Evolutionary conservation across 2,329 filamentous ascomycete species (phyloP).

Genomic region (Trichoderma endophyticum): DNA sequence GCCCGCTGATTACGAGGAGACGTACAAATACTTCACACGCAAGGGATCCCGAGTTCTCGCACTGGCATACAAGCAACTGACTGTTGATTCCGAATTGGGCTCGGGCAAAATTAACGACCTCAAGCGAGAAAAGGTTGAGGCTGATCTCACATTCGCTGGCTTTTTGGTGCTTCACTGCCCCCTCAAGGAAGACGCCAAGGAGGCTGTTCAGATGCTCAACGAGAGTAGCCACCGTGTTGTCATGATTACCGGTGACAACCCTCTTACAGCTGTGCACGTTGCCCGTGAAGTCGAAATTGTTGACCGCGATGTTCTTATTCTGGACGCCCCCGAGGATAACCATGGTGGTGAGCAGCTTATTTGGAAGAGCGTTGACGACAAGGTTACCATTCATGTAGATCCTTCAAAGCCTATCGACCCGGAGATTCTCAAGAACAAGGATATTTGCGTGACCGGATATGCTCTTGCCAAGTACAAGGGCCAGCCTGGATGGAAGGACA

Average conservation of each 20-base stretch:
- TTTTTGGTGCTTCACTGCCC: slow-evolving; percentile 95
- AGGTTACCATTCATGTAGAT: slow-evolving; percentile 79
- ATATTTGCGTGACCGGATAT: slow-evolving; percentile 94
- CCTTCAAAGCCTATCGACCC: slow-evolving; percentile 75
- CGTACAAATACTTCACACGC: slow-evolving; percentile 95
- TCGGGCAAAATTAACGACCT: slow-evolving; percentile 86
- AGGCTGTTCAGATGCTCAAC: slow-evolving; percentile 93
- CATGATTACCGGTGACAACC: slow-evolving; percentile 99
- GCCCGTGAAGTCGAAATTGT: slow-evolving; percentile 96
- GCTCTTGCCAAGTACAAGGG: slow-evolving; percentile 85
- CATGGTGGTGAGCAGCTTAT: slow-evolving; percentile 75
- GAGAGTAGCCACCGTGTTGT: slow-evolving; percentile 98
- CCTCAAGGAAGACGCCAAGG: slow-evolving; percentile 91
- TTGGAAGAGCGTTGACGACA: slow-evolving; percentile 94
- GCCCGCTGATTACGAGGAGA: slow-evolving; percentile 91
- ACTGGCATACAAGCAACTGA: slow-evolving; percentile 89
- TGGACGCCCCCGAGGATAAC: slow-evolving; percentile 92
- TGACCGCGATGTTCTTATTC: slow-evolving; percentile 88
- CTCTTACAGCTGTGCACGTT: slow-evolving; percentile 92
- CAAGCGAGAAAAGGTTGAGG: slow-evolving; percentile 89
- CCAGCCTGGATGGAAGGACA: slow-evolving; percentile 68
- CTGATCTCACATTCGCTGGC: slow-evolving; percentile 80
- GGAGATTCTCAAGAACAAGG: slow-evolving; percentile 78
- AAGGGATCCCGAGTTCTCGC: slow-evolving; percentile 93
- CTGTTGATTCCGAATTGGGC: slow-evolving; percentile 75